A percentile compares a stretch with the other conserved stretches of the same genome.
Evolutionary conservation across 805 yeast species (phyloP).

Genomic region (Wickerhamiella australiensis): DNA sequence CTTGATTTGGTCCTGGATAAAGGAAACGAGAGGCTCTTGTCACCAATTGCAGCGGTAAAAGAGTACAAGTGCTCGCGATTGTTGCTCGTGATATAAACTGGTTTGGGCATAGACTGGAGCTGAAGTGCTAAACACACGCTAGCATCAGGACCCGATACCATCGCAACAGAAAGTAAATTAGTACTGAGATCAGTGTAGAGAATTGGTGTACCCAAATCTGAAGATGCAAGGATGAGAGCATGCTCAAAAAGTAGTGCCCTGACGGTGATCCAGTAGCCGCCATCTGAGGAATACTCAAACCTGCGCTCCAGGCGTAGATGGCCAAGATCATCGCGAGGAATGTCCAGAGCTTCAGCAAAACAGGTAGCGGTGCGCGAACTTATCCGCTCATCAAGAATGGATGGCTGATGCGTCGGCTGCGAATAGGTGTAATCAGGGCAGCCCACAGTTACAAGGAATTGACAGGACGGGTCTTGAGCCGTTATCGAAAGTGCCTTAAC

Average conservation of each 20-base stretch:
- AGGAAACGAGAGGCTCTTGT: conserved; percentile 12
- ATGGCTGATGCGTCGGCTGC: neutral
- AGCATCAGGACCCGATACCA: neutral
- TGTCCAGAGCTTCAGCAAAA: neutral
- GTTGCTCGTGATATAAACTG: conserved; percentile 2
- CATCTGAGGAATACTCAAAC: conserved; percentile 5
- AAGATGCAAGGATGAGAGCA: neutral
- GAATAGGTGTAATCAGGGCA: conserved; percentile 3
- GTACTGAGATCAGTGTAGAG: conserved; percentile 2
- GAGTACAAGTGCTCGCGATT: conserved; percentile 9
- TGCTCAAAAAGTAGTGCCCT: conserved; percentile 1
- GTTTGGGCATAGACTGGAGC: neutral
- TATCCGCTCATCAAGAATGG: neutral
- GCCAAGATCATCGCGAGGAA: conserved; percentile 5
- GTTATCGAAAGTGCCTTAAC: neutral
- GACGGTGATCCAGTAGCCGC: conserved; percentile 6
- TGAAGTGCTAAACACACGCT: conserved; percentile 1
- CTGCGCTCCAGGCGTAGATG: conserved; percentile 4
- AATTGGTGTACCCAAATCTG: neutral
- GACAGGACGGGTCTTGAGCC: neutral
- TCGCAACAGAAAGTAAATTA: neutral
- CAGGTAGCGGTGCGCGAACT: neutral
- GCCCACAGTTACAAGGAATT: conserved; percentile 8
- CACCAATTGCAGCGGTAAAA: conserved; percentile 12
- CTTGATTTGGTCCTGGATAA: neutral